Conservation (phyloP, 148 eudicot species). For the Camellia granthamiana region DNA sequence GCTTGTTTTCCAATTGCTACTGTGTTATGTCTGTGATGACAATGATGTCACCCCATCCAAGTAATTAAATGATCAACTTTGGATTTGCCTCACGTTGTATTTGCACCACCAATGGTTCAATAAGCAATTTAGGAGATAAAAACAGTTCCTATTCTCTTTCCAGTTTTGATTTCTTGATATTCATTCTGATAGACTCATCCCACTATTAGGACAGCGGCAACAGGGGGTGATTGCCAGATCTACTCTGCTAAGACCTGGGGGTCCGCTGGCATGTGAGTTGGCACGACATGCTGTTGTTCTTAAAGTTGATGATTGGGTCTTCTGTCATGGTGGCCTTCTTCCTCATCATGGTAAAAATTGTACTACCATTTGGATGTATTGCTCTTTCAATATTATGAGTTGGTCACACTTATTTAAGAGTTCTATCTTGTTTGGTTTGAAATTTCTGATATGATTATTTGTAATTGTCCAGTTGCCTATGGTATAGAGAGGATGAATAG, state of each 20-base stretch:
- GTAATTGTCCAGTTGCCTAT: slow-evolving; percentile 58
- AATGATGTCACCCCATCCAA: background rate
- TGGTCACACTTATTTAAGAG: background rate
- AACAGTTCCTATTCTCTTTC: background rate
- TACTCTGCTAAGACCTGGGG: slow-evolving; percentile 81
- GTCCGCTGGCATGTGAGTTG: slow-evolving; percentile 84
- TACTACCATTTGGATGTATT: background rate
- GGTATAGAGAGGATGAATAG: slow-evolving; percentile 85
- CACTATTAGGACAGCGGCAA: slow-evolving; percentile 94
- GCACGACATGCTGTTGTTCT: slow-evolving; percentile 86
- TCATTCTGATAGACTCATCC: slow-evolving; percentile 28
- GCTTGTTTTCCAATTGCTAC: background rate
- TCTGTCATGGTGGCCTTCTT: slow-evolving; percentile 99
- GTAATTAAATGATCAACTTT: background rate
- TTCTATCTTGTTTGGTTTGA: background rate
- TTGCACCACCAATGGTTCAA: background rate
- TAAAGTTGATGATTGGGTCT: slow-evolving; percentile 90
- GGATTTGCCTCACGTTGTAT: background rate
- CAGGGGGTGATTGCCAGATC: slow-evolving; percentile 90
- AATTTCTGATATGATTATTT: slow-evolving; percentile 10
- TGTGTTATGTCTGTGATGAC: background rate
- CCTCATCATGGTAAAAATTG: slow-evolving; percentile 84
- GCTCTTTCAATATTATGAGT: background rate
- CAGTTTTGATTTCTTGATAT: background rate
- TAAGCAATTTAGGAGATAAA: slow-evolving; percentile 4